These are phyloP conservation scores for Paraconiothyrium sp. DNA, from an alignment of 2,329 filamentous ascomycete genomes.

Conservation along the genomic window DNA sequence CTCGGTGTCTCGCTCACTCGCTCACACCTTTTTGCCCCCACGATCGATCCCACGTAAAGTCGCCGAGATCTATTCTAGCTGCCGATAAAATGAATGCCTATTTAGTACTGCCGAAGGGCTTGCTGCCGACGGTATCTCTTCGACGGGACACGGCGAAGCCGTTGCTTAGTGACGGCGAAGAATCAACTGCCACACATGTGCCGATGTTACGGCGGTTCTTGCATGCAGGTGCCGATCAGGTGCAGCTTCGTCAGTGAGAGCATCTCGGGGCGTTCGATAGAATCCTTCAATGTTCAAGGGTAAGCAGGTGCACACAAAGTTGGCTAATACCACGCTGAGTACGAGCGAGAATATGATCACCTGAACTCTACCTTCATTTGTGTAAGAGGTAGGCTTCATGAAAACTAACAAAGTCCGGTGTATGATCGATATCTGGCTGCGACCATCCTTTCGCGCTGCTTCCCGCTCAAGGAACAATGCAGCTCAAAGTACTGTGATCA, in stretches of 20 bases:
- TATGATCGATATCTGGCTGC: too few species aligned
- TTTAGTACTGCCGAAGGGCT: not conserved
- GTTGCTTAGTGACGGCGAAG: not conserved
- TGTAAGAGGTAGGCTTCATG: too few species aligned
- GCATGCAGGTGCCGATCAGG: not conserved
- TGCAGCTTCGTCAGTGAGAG: not conserved
- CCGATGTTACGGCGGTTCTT: not conserved
- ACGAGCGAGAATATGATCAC: too few species aligned
- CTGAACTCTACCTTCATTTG: too few species aligned
- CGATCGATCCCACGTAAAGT: slow-evolving; percentile 1
- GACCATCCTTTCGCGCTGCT: too few species aligned
- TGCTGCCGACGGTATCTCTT: not conserved
- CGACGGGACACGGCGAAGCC: not conserved
- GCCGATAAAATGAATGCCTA: not conserved
- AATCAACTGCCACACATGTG: too few species aligned
- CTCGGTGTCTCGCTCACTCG: slow-evolving; percentile 8
- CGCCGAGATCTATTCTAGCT: not conserved
- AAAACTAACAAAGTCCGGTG: too few species aligned
- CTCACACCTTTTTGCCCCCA: not conserved
- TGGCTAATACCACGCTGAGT: too few species aligned
- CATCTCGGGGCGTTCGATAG: too few species aligned
- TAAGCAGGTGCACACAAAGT: too few species aligned
- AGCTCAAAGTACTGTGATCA: not conserved
- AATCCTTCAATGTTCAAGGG: too few species aligned
- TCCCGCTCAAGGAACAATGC: too few species aligned